A percentile compares a stretch with the other conserved stretches of the same genome.
phyloP scores from a whole-genome alignment of 2,329 filamentous ascomycete species.

The Fusarium nodosum region DNA sequence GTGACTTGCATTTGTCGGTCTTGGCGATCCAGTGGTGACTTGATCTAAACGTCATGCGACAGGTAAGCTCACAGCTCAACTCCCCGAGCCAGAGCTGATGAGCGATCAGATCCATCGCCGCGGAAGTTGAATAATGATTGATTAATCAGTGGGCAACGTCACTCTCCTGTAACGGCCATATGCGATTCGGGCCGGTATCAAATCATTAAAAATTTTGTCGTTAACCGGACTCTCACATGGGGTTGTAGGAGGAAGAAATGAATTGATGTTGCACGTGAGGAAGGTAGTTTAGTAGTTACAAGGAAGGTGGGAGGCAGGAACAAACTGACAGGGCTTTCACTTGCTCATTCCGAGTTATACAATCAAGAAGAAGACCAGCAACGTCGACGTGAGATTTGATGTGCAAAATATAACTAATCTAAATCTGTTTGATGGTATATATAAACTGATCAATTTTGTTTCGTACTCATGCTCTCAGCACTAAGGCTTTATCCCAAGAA shows the following conservation, averaged over 20 bases:
- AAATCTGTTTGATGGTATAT: too few relatives aligned
- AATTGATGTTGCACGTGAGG: too few relatives aligned
- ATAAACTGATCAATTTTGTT: too few relatives aligned
- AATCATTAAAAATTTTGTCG: not conserved
- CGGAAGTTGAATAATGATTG: not conserved
- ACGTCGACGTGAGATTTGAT: not conserved
- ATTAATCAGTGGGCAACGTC: constrained; percentile 14
- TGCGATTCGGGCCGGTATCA: constrained; percentile 35
- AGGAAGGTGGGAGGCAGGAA: not conserved
- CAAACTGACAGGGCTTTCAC: not conserved
- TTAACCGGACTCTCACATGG: not conserved
- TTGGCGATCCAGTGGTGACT: constrained; percentile 44
- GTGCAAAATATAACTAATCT: not conserved
- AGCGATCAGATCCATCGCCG: constrained; percentile 19
- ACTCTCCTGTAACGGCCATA: constrained; percentile 12
- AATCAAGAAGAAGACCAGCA: not conserved
- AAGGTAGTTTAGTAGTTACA: too few relatives aligned
- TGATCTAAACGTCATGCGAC: constrained; percentile 46
- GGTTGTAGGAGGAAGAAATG: not conserved
- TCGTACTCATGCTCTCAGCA: too few relatives aligned
- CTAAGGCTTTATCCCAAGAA: not conserved
- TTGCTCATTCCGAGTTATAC: not conserved
- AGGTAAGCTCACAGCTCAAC: constrained; percentile 27
- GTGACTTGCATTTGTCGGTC: constrained; percentile 39
- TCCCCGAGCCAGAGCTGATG: constrained; percentile 12